Base-by-base conservation (phyloP, 2,329 filamentous ascomycete genomes). In the Grosmannia serpens region DNA sequence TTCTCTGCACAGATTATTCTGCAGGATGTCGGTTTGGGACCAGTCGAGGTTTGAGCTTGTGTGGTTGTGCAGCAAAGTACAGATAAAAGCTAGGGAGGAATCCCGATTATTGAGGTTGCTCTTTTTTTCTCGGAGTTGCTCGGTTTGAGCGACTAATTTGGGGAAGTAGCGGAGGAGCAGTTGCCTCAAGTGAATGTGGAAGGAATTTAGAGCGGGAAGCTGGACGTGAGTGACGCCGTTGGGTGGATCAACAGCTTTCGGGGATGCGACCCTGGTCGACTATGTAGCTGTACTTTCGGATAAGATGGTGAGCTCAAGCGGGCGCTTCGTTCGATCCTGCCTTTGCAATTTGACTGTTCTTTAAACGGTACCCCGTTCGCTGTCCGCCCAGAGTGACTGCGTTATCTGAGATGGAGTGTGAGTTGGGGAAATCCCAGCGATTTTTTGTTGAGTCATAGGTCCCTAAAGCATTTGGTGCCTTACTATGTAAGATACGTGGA, bases 361-460 rank as follows among this genome's bases (percentile, higher is more conserved):
- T 49, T 17, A 7, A 55, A 38, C 41, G 41, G 24, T 51, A 44
- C 55, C 47, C 55, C 55, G 29, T 46, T 41, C n/a, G 24, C 22
- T 38, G 54, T 59, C 58, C 41, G 38, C 29, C n/a, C 9, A 35
- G 29, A 15, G 8, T n/a, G 20, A 17, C 38, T 41, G 38, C 17
- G 15, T 20, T 41, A 41, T 41, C 38, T 20, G 17, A 44, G 17
- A 22, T 44, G 24, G 26, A 9, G n/a, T 31, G 47, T 31, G 26
- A 29, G 65, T 68, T 67, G 66, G 66, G 67, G 65, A 68, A 65
- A 57, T 67, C 64, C 62, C 59, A 58, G 59, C 55, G 57, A 57
- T 59, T 60, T 66, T 63, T 55, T 56, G 64, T 67, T 66, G 65
- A 59, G 63, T 61, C 61, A 29, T 46, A n/a, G 38, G 44, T 46